phyloP scores from a whole-genome alignment of 2,329 filamentous ascomycete genomes.

The Aspergillus vadensis region DNA sequence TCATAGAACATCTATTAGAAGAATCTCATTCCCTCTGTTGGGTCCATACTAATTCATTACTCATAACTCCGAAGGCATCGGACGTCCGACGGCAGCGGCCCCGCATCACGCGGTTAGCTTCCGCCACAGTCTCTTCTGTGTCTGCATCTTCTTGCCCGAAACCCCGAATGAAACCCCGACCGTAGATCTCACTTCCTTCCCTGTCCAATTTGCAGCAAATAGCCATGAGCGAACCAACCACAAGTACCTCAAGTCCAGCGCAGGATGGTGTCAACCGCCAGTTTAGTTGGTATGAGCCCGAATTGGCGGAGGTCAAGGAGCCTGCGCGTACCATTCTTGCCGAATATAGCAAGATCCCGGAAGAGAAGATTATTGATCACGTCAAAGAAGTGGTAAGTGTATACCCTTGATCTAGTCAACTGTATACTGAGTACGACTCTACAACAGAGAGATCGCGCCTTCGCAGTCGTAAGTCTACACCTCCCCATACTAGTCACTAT shows the following conservation, averaged over 20 bases:
- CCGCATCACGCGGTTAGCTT: no score
- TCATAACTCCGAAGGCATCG: no score
- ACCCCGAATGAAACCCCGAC: not conserved
- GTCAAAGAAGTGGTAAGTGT: slow-evolving; percentile 6
- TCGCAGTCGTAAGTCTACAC: not conserved
- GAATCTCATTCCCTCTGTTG: accelerated
- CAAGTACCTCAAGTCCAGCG: not conserved
- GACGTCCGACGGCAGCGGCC: no score
- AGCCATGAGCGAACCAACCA: not conserved
- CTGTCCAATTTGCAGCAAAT: not conserved
- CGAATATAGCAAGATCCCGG: slow-evolving; percentile 4
- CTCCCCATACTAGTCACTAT: no score
- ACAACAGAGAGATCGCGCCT: not conserved
- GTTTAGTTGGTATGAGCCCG: slow-evolving; percentile 3
- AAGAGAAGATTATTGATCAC: slow-evolving; percentile 1
- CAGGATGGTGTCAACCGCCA: not conserved
- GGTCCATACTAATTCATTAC: accelerated
- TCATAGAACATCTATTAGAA: no score
- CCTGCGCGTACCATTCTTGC: not conserved
- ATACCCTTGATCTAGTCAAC: accelerated
- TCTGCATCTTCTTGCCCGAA: not conserved
- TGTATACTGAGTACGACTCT: not conserved
- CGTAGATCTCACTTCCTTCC: not conserved
- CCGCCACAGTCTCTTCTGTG: not conserved
- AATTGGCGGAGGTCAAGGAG: not conserved